A percentile compares a stretch with the other conserved stretches of the same genome.
phyloP scores from a whole-genome alignment of 768 basidiomycete species.

The Lentinula boryana region DNA sequence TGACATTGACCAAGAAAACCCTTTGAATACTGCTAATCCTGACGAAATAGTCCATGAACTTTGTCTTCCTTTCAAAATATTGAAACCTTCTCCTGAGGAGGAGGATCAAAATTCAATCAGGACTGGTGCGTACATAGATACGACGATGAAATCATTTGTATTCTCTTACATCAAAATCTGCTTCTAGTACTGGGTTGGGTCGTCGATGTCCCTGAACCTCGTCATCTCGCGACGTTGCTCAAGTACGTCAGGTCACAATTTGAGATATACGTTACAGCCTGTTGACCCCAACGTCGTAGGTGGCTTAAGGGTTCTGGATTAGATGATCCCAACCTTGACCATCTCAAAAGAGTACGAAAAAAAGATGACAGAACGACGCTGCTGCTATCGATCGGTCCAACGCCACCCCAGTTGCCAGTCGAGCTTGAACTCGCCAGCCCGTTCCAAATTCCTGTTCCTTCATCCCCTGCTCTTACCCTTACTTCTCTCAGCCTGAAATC shows the following conservation, averaged over 20 bases:
- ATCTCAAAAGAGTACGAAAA: conserved; percentile 75
- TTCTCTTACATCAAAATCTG: background rate
- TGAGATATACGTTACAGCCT: background rate
- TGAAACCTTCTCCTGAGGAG: conserved; percentile 61
- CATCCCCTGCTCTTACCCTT: conserved; percentile 58
- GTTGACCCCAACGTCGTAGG: conserved; percentile 26
- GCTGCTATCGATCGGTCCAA: conserved; percentile 39
- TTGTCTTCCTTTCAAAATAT: conserved; percentile 59
- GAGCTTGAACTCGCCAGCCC: conserved; percentile 43
- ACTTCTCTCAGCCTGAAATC: conserved; percentile 63
- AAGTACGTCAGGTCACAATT: conserved; percentile 37
- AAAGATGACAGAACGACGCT: conserved; percentile 39
- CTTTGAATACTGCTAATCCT: conserved; percentile 12
- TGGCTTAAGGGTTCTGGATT: conserved; percentile 64
- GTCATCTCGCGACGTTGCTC: no score
- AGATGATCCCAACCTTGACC: conserved; percentile 56
- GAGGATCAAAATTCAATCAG: conserved; percentile 49
- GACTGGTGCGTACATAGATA: conserved; percentile 34
- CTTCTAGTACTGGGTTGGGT: conserved; percentile 67
- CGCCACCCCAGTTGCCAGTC: conserved; percentile 42
- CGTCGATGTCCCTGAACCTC: conserved; percentile 60
- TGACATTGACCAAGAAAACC: background rate
- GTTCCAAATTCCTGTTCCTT: conserved; percentile 58
- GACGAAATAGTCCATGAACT: conserved; percentile 49
- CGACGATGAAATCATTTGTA: background rate